These are phyloP conservation scores for Cercophora newfieldiana DNA, from an alignment of 495 filamentous ascomycete species.

Conservation along the genomic window DNA sequence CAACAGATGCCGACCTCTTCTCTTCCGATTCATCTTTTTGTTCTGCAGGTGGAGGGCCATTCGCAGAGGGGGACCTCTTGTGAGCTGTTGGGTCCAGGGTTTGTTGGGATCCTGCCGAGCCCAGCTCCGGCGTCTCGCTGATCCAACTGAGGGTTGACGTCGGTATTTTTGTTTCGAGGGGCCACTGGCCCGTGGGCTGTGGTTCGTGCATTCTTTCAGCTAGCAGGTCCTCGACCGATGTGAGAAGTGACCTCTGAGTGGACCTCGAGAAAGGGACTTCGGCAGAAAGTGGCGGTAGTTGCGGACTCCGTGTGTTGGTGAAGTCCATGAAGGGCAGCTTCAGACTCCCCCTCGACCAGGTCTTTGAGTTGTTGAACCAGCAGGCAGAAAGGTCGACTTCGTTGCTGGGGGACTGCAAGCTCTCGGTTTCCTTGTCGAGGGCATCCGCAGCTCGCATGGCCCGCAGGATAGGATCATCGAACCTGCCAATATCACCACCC, in stretches of 20 bases:
- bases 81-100: not conserved
- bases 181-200: not conserved
- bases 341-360: constrained; percentile 34
- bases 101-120: not conserved
- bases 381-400: constrained; percentile 40
- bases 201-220: not conserved
- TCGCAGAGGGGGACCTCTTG: not conserved
- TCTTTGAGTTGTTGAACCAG: constrained; percentile 18
- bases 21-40: not conserved
- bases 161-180: constrained; percentile 11
- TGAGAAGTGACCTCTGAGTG: constrained; percentile 26
- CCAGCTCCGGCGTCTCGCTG: constrained; percentile 17
- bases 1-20: not conserved
- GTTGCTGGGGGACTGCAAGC: constrained; percentile 36
- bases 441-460: constrained; percentile 54
- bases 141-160: constrained; percentile 21
- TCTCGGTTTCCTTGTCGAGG: constrained; percentile 49
- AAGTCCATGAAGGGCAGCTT: constrained; percentile 26
- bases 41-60: not conserved
- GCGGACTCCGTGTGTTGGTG: not conserved
- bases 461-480: constrained; percentile 40
- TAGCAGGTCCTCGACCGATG: constrained; percentile 4
- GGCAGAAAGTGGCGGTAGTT: not conserved
- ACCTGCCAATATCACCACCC: not conserved
- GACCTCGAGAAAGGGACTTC: constrained; percentile 25